Conservation (phyloP, 2,329 filamentous ascomycete species). For the Verruconis gallopava region DNA sequence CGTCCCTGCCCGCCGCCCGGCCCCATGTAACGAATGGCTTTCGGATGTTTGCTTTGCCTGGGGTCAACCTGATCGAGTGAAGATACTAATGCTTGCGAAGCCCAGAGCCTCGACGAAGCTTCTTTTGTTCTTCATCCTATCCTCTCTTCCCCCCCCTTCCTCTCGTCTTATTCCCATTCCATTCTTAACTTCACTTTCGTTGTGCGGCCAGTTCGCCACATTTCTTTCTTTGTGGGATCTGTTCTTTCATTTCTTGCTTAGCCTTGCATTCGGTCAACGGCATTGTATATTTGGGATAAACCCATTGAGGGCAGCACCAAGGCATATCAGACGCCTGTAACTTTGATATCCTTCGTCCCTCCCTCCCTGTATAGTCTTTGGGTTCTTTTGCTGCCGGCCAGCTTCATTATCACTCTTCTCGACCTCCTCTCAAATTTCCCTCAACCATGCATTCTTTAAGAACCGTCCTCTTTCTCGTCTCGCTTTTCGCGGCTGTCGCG, state of each 20-base stretch:
- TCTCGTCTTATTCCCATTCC: neutral
- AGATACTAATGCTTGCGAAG: too few species aligned
- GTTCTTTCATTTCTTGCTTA: constrained; percentile 3
- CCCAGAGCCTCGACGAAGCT: neutral
- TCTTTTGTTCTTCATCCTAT: neutral
- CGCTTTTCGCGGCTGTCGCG: constrained; percentile 35
- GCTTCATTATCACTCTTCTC: too few species aligned
- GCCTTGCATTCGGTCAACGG: constrained; percentile 1
- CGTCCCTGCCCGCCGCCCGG: too few species aligned
- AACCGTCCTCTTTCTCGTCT: constrained; percentile 30
- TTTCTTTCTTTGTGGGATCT: constrained; percentile 1
- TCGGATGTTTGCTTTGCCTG: neutral
- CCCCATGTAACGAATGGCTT: too few species aligned
- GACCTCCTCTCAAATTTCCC: too few species aligned
- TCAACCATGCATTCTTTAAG: constrained; percentile 23
- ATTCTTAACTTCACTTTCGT: neutral
- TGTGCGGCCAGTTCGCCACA: neutral
- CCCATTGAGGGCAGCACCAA: too few species aligned
- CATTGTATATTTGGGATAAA: too few species aligned
- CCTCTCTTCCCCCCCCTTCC: neutral
- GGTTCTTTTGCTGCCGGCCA: constrained; percentile 10
- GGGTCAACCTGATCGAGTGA: too few species aligned
- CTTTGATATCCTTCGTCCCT: constrained; percentile 8
- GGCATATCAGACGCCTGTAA: too few species aligned
- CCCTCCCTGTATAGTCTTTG: constrained; percentile 2